These are phyloP conservation scores for Dactylis glomerata DNA, from an alignment of 176 grass and related monocot species.

Conservation along the genomic window DNA sequence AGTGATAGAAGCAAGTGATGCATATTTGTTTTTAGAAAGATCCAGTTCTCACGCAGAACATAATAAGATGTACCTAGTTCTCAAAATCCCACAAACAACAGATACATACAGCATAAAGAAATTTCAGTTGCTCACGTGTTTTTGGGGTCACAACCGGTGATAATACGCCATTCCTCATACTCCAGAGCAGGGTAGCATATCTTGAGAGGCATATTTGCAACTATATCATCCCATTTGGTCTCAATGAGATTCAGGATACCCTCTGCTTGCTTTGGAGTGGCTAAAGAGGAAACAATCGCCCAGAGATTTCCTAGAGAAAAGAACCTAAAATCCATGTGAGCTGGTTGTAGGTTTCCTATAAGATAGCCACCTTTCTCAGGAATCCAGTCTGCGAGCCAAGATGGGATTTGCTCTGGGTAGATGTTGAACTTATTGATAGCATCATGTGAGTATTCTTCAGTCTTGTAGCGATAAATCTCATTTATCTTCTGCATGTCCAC, in stretches of 20 bases:
- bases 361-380: conserved; percentile 87
- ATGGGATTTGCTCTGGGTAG: conserved; percentile 87
- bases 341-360: conserved; percentile 83
- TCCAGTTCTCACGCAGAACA: neutral
- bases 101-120: conserved; percentile 19
- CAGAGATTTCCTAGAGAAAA: conserved; percentile 96
- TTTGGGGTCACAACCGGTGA: conserved; percentile 96
- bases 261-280: conserved; percentile 78
- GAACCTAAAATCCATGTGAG: conserved; percentile 99
- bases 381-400: conserved; percentile 85
- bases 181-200: conserved; percentile 97
- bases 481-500: conserved; percentile 93
- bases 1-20: conserved; percentile 8
- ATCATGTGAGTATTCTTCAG: conserved; percentile 86
- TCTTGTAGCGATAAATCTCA: conserved; percentile 90
- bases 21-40: conserved; percentile 25
- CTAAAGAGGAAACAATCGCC: conserved; percentile 82
- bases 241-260: conserved; percentile 92
- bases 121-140: conserved; percentile 65
- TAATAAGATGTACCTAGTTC: conserved; percentile 13
- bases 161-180: conserved; percentile 92
- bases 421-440: conserved; percentile 94
- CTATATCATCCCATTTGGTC: conserved; percentile 97
- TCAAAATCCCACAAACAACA: neutral
- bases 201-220: conserved; percentile 90